Conservation (phyloP, 371 early-diverging fungal species). For the Funneliformis caledonium region DNA sequence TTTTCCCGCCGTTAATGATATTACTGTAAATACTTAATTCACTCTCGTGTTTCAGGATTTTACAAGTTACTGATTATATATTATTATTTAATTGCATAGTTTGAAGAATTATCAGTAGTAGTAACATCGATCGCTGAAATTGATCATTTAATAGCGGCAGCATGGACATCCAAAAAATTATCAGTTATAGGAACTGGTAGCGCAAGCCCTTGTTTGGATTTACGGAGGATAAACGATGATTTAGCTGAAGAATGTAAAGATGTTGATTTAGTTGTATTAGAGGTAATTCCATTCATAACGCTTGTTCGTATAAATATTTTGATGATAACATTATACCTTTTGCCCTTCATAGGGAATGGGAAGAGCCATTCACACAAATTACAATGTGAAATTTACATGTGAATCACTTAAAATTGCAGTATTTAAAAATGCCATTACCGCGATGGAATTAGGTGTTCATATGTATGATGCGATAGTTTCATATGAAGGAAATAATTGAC, state of each 20-base stretch:
- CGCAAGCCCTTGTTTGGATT: slow-evolving; percentile 69
- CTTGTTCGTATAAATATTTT: background rate
- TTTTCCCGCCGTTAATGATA: slow-evolving; percentile 72
- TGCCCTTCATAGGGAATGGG: slow-evolving; percentile 52
- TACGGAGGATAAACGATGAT: slow-evolving; percentile 60
- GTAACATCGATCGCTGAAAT: slow-evolving; percentile 46
- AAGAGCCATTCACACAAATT: slow-evolving; percentile 78
- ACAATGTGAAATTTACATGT: slow-evolving; percentile 60
- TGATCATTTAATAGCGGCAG: slow-evolving; percentile 50
- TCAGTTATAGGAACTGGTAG: slow-evolving; percentile 66
- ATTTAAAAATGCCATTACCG: slow-evolving; percentile 73
- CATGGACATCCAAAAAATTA: slow-evolving; percentile 46
- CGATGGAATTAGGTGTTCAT: slow-evolving; percentile 60
- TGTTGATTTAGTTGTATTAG: slow-evolving; percentile 72
- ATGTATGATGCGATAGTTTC: slow-evolving; percentile 67
- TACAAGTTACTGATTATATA: background rate
- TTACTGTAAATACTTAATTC: slow-evolving; percentile 53
- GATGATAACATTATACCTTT: background rate
- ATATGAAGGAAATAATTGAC: slow-evolving; percentile 41
- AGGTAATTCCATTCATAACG: slow-evolving; percentile 43
- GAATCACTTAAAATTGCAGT: slow-evolving; percentile 75
- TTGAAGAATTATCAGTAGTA: slow-evolving; percentile 55
- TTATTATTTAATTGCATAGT: slow-evolving; percentile 29
- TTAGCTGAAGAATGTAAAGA: slow-evolving; percentile 50
- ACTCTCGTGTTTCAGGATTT: background rate